Conservation (phyloP, 331 rosid species). For the Arachis monticola region DNA sequence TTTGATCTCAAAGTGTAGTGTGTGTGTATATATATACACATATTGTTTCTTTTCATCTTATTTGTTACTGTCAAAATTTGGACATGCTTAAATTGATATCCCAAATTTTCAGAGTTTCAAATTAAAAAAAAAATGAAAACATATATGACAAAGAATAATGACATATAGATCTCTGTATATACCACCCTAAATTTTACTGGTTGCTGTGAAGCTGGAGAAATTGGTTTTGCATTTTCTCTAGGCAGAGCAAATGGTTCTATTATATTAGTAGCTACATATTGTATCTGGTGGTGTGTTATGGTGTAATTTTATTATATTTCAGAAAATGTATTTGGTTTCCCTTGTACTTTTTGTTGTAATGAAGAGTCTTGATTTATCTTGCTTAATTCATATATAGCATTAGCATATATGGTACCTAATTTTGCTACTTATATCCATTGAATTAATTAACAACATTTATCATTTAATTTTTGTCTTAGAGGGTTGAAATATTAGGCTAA, state of each 20-base stretch:
- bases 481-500: neutral
- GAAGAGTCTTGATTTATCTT: neutral
- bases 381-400: neutral
- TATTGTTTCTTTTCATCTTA: no score
- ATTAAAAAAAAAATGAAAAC: no score
- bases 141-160: no score
- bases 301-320: neutral
- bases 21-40: neutral
- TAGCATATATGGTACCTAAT: neutral
- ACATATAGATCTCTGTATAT: neutral
- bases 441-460: no score
- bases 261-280: neutral
- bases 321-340: neutral
- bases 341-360: neutral
- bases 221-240: neutral
- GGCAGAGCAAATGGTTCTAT: neutral
- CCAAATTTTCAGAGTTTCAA: no score
- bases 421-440: neutral
- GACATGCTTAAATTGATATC: no score
- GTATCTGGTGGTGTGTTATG: neutral
- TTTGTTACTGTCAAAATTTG: no score
- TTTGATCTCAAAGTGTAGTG: constrained; percentile 26
- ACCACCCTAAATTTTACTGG: neutral
- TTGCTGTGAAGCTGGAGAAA: neutral
- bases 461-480: neutral